Percentiles rank a stretch among this genome's conserved stretches.
Conservation (phyloP, 1,284 basidiomycete species). For the Dichomitus squalens region DNA sequence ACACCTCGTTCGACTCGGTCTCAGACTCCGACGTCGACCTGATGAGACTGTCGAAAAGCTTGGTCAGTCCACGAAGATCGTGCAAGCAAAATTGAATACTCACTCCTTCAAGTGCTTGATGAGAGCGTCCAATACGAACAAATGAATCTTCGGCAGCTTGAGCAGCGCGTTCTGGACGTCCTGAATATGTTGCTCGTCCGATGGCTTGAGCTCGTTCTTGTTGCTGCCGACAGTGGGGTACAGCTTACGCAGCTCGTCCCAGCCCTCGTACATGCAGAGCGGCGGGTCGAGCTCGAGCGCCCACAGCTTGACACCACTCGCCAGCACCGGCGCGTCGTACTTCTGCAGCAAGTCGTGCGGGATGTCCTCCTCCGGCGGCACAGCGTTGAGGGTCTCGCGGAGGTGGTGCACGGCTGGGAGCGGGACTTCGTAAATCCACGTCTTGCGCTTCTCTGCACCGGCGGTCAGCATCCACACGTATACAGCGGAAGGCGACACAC, state of each 20-base stretch:
- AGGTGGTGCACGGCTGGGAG: constrained; percentile 81
- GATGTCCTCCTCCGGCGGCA: constrained; percentile 67
- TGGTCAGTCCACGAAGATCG: not conserved
- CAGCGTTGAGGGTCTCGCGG: constrained; percentile 78
- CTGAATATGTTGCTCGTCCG: constrained; percentile 62
- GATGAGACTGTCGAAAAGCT: constrained; percentile 56
- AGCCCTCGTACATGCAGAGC: constrained; percentile 81
- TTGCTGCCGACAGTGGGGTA: constrained; percentile 65
- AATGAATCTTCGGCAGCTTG: constrained; percentile 78
- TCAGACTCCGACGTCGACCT: constrained; percentile 52
- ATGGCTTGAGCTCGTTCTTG: constrained; percentile 52
- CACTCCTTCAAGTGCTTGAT: constrained; percentile 79
- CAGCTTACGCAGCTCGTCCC: constrained; percentile 85
- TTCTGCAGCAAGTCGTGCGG: constrained; percentile 66
- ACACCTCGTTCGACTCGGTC: constrained; percentile 71
- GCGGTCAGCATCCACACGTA: not conserved
- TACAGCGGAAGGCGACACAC: constrained; percentile 21
- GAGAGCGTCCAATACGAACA: constrained; percentile 82
- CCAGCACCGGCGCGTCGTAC: constrained; percentile 86
- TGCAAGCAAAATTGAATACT: constrained; percentile 29
- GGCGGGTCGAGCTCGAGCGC: constrained; percentile 85
- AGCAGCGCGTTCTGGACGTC: constrained; percentile 71
- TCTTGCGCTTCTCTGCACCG: constrained; percentile 76
- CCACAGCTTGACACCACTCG: constrained; percentile 86
- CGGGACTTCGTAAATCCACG: constrained; percentile 94